These are phyloP conservation scores for Nitzschia inconspicua DNA, from an alignment of 108 stramenopile genomes.

Conservation along the genomic window DNA sequence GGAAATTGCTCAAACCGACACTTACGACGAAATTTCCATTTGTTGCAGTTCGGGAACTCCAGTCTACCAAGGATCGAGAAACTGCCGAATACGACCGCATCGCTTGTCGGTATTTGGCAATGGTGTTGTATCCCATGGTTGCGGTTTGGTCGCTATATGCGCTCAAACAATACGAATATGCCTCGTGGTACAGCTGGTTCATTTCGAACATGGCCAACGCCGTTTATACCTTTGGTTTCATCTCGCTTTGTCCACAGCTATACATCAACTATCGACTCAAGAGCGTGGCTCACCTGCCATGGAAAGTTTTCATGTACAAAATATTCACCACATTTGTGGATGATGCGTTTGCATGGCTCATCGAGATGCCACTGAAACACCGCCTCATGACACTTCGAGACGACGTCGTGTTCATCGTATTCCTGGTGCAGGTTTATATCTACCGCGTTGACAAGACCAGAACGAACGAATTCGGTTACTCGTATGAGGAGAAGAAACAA, in stretches of 20 bases:
- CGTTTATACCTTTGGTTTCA: slow-evolving; percentile 61
- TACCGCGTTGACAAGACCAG: slow-evolving; percentile 50
- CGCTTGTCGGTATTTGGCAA: slow-evolving; percentile 27
- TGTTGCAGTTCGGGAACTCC: slow-evolving; percentile 10
- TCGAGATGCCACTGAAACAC: slow-evolving; percentile 62
- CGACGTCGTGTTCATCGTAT: slow-evolving; percentile 53
- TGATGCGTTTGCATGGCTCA: slow-evolving; percentile 57
- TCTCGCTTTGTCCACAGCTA: slow-evolving; percentile 52
- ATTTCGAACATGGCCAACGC: slow-evolving; percentile 44
- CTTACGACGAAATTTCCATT: slow-evolving; percentile 22
- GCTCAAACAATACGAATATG: slow-evolving; percentile 33
- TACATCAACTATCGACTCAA: slow-evolving; percentile 73
- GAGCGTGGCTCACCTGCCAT: slow-evolving; percentile 66
- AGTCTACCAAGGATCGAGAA: slow-evolving; percentile 21
- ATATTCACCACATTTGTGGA: slow-evolving; percentile 65
- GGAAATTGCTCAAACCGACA: slow-evolving; percentile 23
- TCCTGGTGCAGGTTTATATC: slow-evolving; percentile 46
- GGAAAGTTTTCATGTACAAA: slow-evolving; percentile 60
- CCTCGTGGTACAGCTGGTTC: slow-evolving; percentile 38
- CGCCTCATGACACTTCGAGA: slow-evolving; percentile 57
- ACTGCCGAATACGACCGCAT: slow-evolving; percentile 42
- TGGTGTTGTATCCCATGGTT: slow-evolving; percentile 39
- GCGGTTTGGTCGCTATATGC: slow-evolving; percentile 42
- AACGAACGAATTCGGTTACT: slow-evolving; percentile 52
- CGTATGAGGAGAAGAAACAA: slow-evolving; percentile 29